Evolutionary conservation across 768 basidiomycete genomes (phyloP), one percentile per base, ranked within the genome.

Genomic region (Russula olivacea): DNA sequence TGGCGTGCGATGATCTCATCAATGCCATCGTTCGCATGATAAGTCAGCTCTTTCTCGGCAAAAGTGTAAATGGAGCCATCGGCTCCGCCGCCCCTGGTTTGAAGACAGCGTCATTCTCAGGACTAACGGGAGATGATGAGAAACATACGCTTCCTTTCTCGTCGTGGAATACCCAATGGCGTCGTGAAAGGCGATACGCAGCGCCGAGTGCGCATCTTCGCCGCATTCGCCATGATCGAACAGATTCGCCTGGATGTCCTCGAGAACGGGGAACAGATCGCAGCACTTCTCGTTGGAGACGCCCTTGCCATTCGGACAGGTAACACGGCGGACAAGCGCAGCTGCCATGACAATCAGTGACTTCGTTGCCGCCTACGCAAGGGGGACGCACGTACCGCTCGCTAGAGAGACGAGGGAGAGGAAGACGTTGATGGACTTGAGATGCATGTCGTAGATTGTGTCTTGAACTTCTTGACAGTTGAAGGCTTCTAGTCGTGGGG

Each of bases 241-340:
- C 17, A 74, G 55, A 59, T 72, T 71, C 21, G 52, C 41, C 58
- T 75, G 65, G 21, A 76, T 68, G 61, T 76, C 73, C 10, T 73
- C 71, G 11, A 69, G 64, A 61, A 76, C 61, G 19, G 69, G 62
- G 68, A 74, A 74, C 43, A 69, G 71, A 8, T 58, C 65, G 58
- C 74, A 75, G 52, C 74, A 76, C 9, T 70, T 71, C 10, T 57
- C 69, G 52, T 76, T 74, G 1, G 62, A 55, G 11, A 68, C 68
- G 3, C 63, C 69, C 56, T 72, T 45, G 48, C 74, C 73, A 58
- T 71, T 68, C 14, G 74, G 67, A 59, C 74, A 75, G 12, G 70
- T 63, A 30, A 67, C 68, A 19, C 69, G 68, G 32, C 62, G 64
- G 17, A 67, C 64, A 8, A 69, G 57, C 25, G 67, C 69, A 51